Evolutionary conservation across 1,284 basidiomycete genomes (phyloP).

Genomic region (Sanghuangporus weigelae): DNA sequence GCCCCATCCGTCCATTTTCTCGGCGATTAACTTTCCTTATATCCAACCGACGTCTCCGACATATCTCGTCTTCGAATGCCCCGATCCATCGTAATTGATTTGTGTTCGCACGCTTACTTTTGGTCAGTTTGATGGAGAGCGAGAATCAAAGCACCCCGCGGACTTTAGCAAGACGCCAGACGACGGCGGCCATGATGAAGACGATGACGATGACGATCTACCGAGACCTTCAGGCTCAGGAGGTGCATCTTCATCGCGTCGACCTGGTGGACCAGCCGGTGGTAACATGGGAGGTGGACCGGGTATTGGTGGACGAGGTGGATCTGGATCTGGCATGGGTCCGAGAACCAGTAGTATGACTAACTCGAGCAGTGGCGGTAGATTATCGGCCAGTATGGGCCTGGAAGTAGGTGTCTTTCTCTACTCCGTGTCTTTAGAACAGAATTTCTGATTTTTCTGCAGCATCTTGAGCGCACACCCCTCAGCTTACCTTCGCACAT

Average conservation of each 20-base stretch:
- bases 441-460: not conserved
- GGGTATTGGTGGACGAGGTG: not conserved
- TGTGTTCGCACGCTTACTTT: not conserved
- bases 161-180: constrained; percentile 17
- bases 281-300: constrained; percentile 1
- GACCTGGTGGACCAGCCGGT: not conserved
- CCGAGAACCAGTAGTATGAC: not conserved
- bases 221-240: constrained; percentile 2
- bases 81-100: not conserved
- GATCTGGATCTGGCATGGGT: not conserved
- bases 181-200: constrained; percentile 21
- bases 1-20: not conserved
- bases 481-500: not conserved
- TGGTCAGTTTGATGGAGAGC: constrained; percentile 16
- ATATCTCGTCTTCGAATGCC: not conserved
- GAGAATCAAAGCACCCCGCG: constrained; percentile 15
- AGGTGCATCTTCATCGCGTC: not conserved
- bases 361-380: not conserved
- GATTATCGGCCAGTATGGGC: not conserved
- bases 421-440: not conserved
- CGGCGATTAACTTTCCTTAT: not conserved
- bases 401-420: constrained; percentile 4
- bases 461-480: not conserved
- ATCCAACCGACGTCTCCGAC: not conserved
- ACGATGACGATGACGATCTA: constrained; percentile 22